Base-by-base conservation (phyloP, 768 basidiomycete genomes). In the Pholiota conissans region DNA sequence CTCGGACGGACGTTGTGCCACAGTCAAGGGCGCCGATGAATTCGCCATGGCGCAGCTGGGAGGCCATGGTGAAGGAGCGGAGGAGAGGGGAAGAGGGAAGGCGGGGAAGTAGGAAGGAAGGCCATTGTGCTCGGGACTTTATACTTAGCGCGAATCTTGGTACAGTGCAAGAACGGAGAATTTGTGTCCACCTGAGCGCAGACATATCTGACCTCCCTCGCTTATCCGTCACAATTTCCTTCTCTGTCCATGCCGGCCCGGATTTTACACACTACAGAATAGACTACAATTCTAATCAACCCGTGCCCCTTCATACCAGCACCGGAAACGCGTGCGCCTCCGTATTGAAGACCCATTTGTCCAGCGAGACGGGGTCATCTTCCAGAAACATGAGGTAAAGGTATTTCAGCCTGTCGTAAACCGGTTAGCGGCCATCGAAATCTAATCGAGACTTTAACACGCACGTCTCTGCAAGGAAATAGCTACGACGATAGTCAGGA, bases 1-100 rank as follows among this genome's bases (percentile, higher is more conserved):
- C 30, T 32, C 13, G 24, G 51, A 75, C 91, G 69, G 65, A 95
- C 93, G 95, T 97, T 49, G 95, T 97, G 37, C 95, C 95, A 67
- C 95, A 96, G 73, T 97, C 95, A 58, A 97, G 79, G 49, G 93
- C 92, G 55, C 93, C 95, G 42, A 97, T 87, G 71, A 96, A 94
- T 69, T 94, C 87, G 58, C 86, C 87, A 64, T 84, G 81, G 65
- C 83, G 86, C 52, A 74, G 71, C 45, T 55, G 53, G 13, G 60
- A 55, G 16, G 64, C 52, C 62, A 65, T 67, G 35, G 48, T 49
- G 46, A 48, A 24, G 39, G 55, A 51, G 20, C 32, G 51, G 29
- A 28, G 54, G 29, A 55, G 40, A 50, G 49, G 57, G 39, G 24
- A 50, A 42, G 58, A 47, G 56, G 56, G 61, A 50, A 61, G 57